phyloP scores from a whole-genome alignment of 2,329 filamentous ascomycete species.

The Fusarium foetens region DNA sequence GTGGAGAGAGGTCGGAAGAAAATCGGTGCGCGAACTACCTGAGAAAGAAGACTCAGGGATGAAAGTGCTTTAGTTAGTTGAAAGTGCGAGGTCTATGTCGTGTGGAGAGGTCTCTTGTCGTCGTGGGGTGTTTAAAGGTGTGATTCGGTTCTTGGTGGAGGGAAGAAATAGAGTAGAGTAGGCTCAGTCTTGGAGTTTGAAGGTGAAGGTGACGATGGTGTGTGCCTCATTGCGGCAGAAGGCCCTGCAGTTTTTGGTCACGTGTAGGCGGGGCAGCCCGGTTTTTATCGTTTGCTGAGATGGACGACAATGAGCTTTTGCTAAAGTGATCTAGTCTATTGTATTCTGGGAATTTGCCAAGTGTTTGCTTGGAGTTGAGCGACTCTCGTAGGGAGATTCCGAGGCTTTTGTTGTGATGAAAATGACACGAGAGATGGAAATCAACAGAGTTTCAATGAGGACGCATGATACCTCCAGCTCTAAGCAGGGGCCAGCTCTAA shows the following conservation, averaged over 20 bases:
- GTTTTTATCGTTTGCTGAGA: constrained; percentile 18
- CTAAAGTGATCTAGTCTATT: not conserved
- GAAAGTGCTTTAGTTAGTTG: constrained; percentile 21
- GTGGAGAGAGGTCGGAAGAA: constrained; percentile 25
- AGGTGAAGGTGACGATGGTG: constrained; percentile 44
- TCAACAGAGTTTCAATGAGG: constrained; percentile 4
- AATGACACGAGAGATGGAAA: not conserved
- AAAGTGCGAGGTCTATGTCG: constrained; percentile 32
- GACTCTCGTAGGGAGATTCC: not conserved
- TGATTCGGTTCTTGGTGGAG: constrained; percentile 35
- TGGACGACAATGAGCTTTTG: not conserved
- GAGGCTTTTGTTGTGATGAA: not conserved
- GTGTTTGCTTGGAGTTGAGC: not conserved
- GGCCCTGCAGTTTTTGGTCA: constrained; percentile 44
- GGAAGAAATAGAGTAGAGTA: constrained; percentile 42
- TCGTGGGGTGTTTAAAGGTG: constrained; percentile 23
- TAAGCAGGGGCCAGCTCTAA: constrained; percentile 18
- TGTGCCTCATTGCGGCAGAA: constrained; percentile 44
- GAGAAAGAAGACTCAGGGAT: constrained; percentile 28
- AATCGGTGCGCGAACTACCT: constrained; percentile 35
- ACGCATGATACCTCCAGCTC: not conserved
- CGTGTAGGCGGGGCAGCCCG: constrained; percentile 49
- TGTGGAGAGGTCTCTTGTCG: constrained; percentile 27
- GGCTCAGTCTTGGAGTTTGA: constrained; percentile 44
- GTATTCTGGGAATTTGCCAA: constrained; percentile 13